phyloP scores from a whole-genome alignment of 2,329 filamentous ascomycete genomes.

The Leptographium lundbergii region DNA sequence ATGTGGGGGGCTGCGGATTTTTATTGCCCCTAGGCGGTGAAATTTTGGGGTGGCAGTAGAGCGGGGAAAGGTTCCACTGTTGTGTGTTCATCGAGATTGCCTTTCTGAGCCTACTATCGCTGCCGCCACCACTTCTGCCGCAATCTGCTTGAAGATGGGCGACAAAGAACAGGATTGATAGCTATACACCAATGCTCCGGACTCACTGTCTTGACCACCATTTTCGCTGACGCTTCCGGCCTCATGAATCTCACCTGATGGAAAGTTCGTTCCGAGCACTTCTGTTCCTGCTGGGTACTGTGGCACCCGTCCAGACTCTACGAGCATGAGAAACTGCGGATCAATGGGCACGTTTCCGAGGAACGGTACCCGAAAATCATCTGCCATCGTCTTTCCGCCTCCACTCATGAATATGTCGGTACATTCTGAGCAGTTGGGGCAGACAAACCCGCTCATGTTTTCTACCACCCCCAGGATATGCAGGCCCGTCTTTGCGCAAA shows the following conservation, averaged over 20 bases:
- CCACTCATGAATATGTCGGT: constrained; percentile 90
- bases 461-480: constrained; percentile 80
- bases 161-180: constrained; percentile 60
- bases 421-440: constrained; percentile 67
- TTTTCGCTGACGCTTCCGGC: constrained; percentile 10
- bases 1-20: background rate
- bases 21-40: background rate
- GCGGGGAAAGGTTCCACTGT: background rate
- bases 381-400: constrained; percentile 78
- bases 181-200: constrained; percentile 50
- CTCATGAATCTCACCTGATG: constrained; percentile 12
- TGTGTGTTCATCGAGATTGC: background rate
- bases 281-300: constrained; percentile 57
- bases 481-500: constrained; percentile 74
- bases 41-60: background rate
- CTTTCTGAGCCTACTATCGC: background rate
- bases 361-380: constrained; percentile 73
- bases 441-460: constrained; percentile 94
- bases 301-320: constrained; percentile 60
- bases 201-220: constrained; percentile 1
- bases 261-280: constrained; percentile 44
- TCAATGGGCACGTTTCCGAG: constrained; percentile 84
- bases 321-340: constrained; percentile 74
- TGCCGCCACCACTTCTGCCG: constrained; percentile 33
- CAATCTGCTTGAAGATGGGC: constrained; percentile 55